These are phyloP conservation scores for Purpureocillium lavendulum DNA, from an alignment of 2,329 filamentous ascomycete genomes.

Conservation along the genomic window DNA sequence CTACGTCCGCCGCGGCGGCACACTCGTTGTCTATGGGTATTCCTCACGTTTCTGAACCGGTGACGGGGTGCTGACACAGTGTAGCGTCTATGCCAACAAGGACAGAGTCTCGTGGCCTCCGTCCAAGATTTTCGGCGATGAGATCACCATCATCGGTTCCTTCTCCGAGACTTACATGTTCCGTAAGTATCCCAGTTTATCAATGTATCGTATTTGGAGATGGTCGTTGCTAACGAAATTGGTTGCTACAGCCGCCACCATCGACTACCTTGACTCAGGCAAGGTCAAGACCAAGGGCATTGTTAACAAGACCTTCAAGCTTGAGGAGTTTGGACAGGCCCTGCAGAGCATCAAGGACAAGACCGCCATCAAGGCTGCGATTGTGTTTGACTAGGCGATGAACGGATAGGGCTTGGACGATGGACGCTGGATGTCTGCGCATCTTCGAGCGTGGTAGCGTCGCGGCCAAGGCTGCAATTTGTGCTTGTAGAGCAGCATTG, in stretches of 20 bases:
- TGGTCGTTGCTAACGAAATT: neutral
- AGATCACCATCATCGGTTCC: slow-evolving; percentile 65
- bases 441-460: too few relatives aligned
- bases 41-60: slow-evolving; percentile 1
- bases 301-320: slow-evolving; percentile 63
- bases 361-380: slow-evolving; percentile 65
- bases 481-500: too few relatives aligned
- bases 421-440: too few relatives aligned
- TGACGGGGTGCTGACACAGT: slow-evolving; percentile 2
- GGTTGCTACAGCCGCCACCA: slow-evolving; percentile 27
- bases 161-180: slow-evolving; percentile 71
- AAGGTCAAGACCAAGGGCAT: slow-evolving; percentile 59
- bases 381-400: slow-evolving; percentile 53
- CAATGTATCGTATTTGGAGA: too few relatives aligned
- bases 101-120: slow-evolving; percentile 60
- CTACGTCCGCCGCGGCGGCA: slow-evolving; percentile 63
- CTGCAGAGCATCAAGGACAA: slow-evolving; percentile 65
- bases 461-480: too few relatives aligned
- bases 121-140: slow-evolving; percentile 60
- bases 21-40: slow-evolving; percentile 58
- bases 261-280: slow-evolving; percentile 46
- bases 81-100: slow-evolving; percentile 52
- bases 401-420: neutral
- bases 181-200: slow-evolving; percentile 30
- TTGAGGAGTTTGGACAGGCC: slow-evolving; percentile 66